phyloP scores from a whole-genome alignment of 2,329 filamentous ascomycete genomes.

The Phaeophleospora eucalypticola region DNA sequence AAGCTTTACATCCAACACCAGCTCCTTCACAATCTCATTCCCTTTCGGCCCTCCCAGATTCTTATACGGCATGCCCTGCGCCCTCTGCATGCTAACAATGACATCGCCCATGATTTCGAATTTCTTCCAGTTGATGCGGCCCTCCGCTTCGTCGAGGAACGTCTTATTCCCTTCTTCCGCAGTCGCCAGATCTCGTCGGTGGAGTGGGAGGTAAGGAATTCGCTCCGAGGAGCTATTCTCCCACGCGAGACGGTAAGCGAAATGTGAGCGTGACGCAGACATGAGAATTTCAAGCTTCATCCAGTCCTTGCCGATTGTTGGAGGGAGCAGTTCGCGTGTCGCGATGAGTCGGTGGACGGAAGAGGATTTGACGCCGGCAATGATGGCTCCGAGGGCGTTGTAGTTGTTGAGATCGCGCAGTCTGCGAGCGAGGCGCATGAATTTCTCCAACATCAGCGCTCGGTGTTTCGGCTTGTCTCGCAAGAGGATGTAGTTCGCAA shows the following conservation, averaged over 20 bases:
- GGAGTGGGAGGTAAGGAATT: conserved; percentile 89
- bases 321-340: conserved; percentile 71
- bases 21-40: conserved; percentile 65
- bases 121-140: conserved; percentile 91
- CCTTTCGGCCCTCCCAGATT: conserved; percentile 53
- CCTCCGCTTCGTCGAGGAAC: conserved; percentile 60
- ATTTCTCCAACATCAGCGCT: conserved; percentile 86
- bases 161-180: conserved; percentile 91
- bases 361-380: conserved; percentile 86
- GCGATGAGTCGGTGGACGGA: conserved; percentile 78
- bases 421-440: conserved; percentile 82
- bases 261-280: conserved; percentile 87
- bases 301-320: conserved; percentile 74
- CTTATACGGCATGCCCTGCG: conserved; percentile 78
- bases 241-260: conserved; percentile 94
- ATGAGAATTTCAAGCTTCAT: conserved; percentile 86
- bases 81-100: conserved; percentile 83
- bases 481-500: conserved; percentile 60
- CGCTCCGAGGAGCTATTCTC: conserved; percentile 86
- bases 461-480: conserved; percentile 95
- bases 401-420: conserved; percentile 93
- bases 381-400: conserved; percentile 87
- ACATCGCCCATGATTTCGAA: conserved; percentile 96
- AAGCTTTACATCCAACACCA: conserved; percentile 79
- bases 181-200: conserved; percentile 82